Conservation (phyloP, 352 stramenopile species). For the Pythium volutum region DNA sequence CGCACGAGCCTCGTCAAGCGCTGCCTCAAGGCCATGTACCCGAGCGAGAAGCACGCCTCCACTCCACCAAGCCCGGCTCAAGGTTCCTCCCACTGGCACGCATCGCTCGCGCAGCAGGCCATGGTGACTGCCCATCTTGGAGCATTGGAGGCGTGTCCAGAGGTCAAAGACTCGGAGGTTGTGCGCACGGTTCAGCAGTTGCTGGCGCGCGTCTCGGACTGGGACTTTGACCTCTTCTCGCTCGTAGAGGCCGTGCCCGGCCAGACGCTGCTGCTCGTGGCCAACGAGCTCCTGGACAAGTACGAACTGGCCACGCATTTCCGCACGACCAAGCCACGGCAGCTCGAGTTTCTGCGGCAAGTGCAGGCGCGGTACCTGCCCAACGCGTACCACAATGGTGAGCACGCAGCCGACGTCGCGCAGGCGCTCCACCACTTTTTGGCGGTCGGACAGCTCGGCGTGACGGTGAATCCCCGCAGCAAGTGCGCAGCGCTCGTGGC, state of each 20-base stretch:
- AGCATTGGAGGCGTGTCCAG: slow-evolving; percentile 49
- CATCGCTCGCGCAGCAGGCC: slow-evolving; percentile 39
- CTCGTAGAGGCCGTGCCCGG: slow-evolving; percentile 49
- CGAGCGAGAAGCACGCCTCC: slow-evolving; percentile 30
- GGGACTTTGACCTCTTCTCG: slow-evolving; percentile 72
- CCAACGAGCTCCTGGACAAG: slow-evolving; percentile 69
- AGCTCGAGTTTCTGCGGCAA: slow-evolving; percentile 63
- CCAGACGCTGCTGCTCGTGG: slow-evolving; percentile 66
- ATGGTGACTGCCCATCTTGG: slow-evolving; percentile 28
- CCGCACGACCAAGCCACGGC: slow-evolving; percentile 41
- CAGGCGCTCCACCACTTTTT: slow-evolving; percentile 78
- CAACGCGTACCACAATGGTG: slow-evolving; percentile 85
- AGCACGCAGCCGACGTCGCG: slow-evolving; percentile 81
- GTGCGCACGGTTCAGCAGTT: slow-evolving; percentile 52
- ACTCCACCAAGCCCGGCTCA: not conserved
- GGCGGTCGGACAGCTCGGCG: slow-evolving; percentile 43
- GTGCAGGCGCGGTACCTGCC: slow-evolving; percentile 59
- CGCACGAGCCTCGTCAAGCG: slow-evolving; percentile 72
- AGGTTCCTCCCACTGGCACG: slow-evolving; percentile 1
- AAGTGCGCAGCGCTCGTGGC: slow-evolving; percentile 74
- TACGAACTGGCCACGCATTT: slow-evolving; percentile 68
- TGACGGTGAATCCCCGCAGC: slow-evolving; percentile 50
- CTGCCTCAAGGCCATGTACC: slow-evolving; percentile 72
- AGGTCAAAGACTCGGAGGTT: slow-evolving; percentile 41
- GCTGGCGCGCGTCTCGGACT: slow-evolving; percentile 51